Evolutionary conservation across 2,329 filamentous ascomycete species (phyloP).

Genomic region (Ascochyta fabae): DNA sequence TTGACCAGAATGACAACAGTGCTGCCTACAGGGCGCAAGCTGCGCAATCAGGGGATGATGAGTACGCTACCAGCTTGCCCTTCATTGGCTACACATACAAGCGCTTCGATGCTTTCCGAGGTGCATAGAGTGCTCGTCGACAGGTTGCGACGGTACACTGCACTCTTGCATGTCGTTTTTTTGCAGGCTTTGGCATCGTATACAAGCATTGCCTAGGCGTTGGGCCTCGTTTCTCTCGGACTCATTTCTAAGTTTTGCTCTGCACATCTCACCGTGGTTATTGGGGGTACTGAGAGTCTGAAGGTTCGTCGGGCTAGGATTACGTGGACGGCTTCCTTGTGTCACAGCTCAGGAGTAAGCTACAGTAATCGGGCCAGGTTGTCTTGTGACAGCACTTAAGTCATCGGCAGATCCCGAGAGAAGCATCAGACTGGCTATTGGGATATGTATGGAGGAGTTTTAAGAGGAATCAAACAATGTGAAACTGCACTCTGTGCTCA

Average conservation of each 20-base stretch:
- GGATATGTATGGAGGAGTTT: conserved; percentile 5
- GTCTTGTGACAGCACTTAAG: neutral
- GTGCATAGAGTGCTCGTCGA: conserved; percentile 37
- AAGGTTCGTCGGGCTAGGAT: neutral
- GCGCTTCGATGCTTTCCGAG: conserved; percentile 77
- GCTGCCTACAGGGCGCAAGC: conserved; percentile 86
- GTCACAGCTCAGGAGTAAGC: conserved; percentile 1
- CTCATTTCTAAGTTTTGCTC: conserved; percentile 4
- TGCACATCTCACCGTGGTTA: conserved; percentile 2
- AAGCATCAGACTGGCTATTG: conserved; percentile 8
- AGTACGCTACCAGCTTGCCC: conserved; percentile 90
- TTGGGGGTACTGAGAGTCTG: neutral
- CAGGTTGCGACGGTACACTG: conserved; percentile 13
- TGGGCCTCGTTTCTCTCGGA: conserved; percentile 10
- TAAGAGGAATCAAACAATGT: conserved; percentile 8
- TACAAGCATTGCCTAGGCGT: conserved; percentile 28
- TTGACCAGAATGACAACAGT: conserved; percentile 93
- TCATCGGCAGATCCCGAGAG: neutral
- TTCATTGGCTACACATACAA: conserved; percentile 99
- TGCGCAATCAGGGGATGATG: conserved; percentile 71
- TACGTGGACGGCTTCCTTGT: conserved; percentile 5
- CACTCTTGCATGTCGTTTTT: conserved; percentile 14
- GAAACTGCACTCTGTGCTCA: conserved; percentile 8
- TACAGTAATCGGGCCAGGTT: neutral
- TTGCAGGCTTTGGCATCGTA: conserved; percentile 17